Evolutionary conservation across 768 basidiomycete genomes (phyloP).

Genomic region (Mycena alexandri): DNA sequence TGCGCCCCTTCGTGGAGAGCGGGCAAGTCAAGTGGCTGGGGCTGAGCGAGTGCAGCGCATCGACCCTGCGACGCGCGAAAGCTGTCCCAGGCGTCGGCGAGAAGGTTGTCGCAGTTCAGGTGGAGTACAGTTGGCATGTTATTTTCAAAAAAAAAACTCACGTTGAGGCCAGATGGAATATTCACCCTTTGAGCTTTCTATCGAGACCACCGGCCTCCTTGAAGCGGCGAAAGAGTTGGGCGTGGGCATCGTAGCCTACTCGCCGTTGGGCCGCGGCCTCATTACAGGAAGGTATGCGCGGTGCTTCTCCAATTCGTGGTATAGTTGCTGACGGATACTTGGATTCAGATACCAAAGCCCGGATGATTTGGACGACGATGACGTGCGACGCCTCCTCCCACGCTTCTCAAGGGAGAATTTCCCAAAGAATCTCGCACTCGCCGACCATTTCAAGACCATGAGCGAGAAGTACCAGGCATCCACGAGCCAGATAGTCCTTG

Average conservation of each 20-base stretch:
- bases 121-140: conserved; percentile 48
- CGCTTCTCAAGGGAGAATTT: conserved; percentile 50
- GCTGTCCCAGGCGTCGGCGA: conserved; percentile 43
- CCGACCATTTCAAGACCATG: conserved; percentile 47
- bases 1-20: conserved; percentile 38
- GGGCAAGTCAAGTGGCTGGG: conserved; percentile 50
- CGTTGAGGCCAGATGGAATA: too few relatives aligned
- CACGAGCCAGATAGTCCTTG: conserved; percentile 36
- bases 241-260: conserved; percentile 47
- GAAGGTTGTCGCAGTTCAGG: conserved; percentile 42
- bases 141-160: too few relatives aligned
- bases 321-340: neutral
- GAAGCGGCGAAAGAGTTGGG: conserved; percentile 44
- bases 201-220: conserved; percentile 40
- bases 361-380: conserved; percentile 44
- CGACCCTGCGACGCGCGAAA: conserved; percentile 45
- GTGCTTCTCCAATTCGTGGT: neutral
- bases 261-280: conserved; percentile 51
- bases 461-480: conserved; percentile 48
- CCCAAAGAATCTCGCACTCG: conserved; percentile 49
- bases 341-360: conserved; percentile 31
- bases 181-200: conserved; percentile 36
- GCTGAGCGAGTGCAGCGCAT: conserved; percentile 46
- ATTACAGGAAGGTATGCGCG: conserved; percentile 42
- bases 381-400: conserved; percentile 46